Base-by-base conservation (phyloP, 2,329 filamentous ascomycete species). In the Blumeriella jaapii region DNA sequence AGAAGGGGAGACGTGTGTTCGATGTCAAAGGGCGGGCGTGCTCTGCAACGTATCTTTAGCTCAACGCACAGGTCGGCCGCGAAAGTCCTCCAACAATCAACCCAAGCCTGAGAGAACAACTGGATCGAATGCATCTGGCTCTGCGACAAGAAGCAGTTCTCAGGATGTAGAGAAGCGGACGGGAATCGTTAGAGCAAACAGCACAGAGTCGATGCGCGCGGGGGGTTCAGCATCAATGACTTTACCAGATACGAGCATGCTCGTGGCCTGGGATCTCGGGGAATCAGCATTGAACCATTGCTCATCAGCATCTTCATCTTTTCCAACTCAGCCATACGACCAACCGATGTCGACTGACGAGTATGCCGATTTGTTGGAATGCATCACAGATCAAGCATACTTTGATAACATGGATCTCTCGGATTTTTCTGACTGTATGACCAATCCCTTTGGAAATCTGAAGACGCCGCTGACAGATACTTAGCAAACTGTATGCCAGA, bases 301-400 rank as follows among this genome's bases (percentile, higher is more conserved):
- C 7, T 24, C 28, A n/a, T 31, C 31, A 3, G 28, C 35, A 13
- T 34, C 37, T 23, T 29, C 37, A 11, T 22, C 29, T 15, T 34
- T 35, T 4, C n/a, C 37, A 16, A 26, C 20, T 5, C 37, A 34
- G 13, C 20, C 31, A 11, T 35, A 34, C 22, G 30, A 8, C 13
- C 31, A 39, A 26, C 36, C 31, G 9, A 30, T 39, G 18, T 39
- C 37, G 6, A 39, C 32, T 4, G 31, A 39, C 5, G 37, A 39
- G 3, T 39, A 39, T 31, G 37, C 37, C 11, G 37, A 39, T 30
- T 23, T 39, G 9, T 24, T 39, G 28, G 37, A 39, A 9, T 39
- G 37, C 24, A 39, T 39, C 19, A 39, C 37, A 5, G 37, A 39
- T 28, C 37, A 39, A 19, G 17, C 37, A 34, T 39, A 39, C 15